Percentiles rank a stretch among this genome's conserved stretches.
Evolutionary conservation across 441 rosid genomes (phyloP).

Genomic region (Euphorbia corollata): DNA sequence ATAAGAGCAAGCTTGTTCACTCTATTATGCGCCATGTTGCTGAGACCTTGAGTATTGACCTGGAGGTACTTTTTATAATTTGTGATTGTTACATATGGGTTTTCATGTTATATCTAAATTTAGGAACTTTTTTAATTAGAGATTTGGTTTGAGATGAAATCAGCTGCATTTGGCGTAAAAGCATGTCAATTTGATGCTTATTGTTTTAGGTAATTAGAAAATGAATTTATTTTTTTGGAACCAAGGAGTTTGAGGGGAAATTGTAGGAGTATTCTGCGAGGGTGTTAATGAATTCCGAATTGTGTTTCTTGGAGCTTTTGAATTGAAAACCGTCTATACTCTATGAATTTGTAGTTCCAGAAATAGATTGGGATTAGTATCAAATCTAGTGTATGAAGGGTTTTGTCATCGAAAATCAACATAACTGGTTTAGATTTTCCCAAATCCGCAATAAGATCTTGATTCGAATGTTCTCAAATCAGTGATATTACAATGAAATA

Average conservation of each 20-base stretch:
- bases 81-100: background rate
- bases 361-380: background rate
- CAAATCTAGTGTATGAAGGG: no score
- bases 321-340: background rate
- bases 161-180: background rate
- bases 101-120: background rate
- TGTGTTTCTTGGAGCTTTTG: background rate
- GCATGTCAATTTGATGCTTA: background rate
- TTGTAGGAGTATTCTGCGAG: background rate
- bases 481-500: no score
- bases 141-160: background rate
- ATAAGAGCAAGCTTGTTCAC: constrained; percentile 97
- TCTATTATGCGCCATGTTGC: constrained; percentile 98
- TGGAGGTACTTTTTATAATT: constrained; percentile 48
- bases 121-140: background rate
- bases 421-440: no score
- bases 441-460: no score
- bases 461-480: no score
- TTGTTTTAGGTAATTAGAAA: background rate
- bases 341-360: background rate
- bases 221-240: background rate
- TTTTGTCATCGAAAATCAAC: no score
- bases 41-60: constrained; percentile 70
- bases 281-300: background rate
- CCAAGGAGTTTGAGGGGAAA: background rate